Evolutionary conservation across 371 early-diverging fungal genomes (phyloP).

Genomic region (Rhizopus delemar): DNA sequence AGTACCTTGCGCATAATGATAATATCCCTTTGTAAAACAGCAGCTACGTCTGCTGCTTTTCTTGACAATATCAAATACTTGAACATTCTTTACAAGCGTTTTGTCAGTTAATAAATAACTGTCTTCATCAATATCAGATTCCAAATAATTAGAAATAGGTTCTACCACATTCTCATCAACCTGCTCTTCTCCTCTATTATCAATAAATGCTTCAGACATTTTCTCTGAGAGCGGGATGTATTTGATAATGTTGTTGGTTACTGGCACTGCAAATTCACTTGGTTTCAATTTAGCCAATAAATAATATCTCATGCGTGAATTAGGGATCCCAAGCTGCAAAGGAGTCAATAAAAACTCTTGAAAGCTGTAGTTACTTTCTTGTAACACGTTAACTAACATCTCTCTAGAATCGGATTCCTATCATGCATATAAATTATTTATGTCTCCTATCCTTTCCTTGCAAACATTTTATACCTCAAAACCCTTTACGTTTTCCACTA

Average conservation of each 20-base stretch:
- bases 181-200: conserved; percentile 34
- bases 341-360: conserved; percentile 73
- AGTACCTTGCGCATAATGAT: conserved; percentile 77
- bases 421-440: background rate
- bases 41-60: conserved; percentile 64
- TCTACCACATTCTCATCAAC: conserved; percentile 35
- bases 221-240: conserved; percentile 49
- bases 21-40: conserved; percentile 87
- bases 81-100: conserved; percentile 59
- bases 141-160: conserved; percentile 38
- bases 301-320: conserved; percentile 72
- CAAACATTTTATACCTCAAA: conserved; percentile 60
- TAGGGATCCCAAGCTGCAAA: conserved; percentile 68
- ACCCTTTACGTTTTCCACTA: conserved; percentile 85
- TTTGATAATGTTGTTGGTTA: conserved; percentile 49
- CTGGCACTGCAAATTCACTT: conserved; percentile 42
- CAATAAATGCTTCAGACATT: conserved; percentile 37
- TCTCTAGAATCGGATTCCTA: conserved; percentile 65
- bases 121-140: conserved; percentile 17
- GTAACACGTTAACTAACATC: conserved; percentile 52
- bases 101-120: conserved; percentile 44
- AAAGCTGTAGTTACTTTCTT: conserved; percentile 49
- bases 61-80: conserved; percentile 77
- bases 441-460: background rate
- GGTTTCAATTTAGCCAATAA: conserved; percentile 53